A percentile compares a stretch with the other conserved stretches of the same genome.
Conservation (phyloP, 2,329 filamentous ascomycete species). For the Sphaceloma murrayae region DNA sequence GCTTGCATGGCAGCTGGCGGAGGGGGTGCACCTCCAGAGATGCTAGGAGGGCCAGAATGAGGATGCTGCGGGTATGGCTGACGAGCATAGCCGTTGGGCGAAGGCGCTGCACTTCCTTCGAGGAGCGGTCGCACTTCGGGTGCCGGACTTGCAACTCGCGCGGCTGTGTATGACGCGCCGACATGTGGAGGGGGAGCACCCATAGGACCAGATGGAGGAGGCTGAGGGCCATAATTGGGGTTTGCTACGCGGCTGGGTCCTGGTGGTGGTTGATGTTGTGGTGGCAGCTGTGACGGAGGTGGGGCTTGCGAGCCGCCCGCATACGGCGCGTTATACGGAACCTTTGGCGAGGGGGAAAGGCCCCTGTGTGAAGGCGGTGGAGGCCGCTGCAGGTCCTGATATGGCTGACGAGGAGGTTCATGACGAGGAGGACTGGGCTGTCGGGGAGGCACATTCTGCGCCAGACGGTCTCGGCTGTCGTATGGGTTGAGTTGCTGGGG, state of each 20-base stretch:
- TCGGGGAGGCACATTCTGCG: conserved; percentile 55
- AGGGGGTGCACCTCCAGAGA: conserved; percentile 61
- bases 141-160: conserved; percentile 63
- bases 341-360: conserved; percentile 51
- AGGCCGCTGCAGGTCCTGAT: conserved; percentile 30
- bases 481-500: conserved; percentile 73
- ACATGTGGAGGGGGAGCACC: conserved; percentile 44
- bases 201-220: conserved; percentile 43
- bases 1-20: conserved; percentile 53
- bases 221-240: conserved; percentile 30
- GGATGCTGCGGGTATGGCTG: conserved; percentile 70
- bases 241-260: conserved; percentile 22
- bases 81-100: conserved; percentile 81
- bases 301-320: conserved; percentile 38
- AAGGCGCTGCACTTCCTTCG: conserved; percentile 70
- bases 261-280: conserved; percentile 35
- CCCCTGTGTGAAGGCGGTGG: conserved; percentile 45
- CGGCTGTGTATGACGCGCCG: conserved; percentile 55
- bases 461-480: conserved; percentile 65
- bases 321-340: conserved; percentile 44
- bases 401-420: conserved; percentile 49
- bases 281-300: conserved; percentile 38
- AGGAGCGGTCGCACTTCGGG: conserved; percentile 73
- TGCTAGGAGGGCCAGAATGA: conserved; percentile 50
- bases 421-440: conserved; percentile 57